Base-by-base conservation (phyloP, 768 basidiomycete species). In the Boletus subcaerulescens region DNA sequence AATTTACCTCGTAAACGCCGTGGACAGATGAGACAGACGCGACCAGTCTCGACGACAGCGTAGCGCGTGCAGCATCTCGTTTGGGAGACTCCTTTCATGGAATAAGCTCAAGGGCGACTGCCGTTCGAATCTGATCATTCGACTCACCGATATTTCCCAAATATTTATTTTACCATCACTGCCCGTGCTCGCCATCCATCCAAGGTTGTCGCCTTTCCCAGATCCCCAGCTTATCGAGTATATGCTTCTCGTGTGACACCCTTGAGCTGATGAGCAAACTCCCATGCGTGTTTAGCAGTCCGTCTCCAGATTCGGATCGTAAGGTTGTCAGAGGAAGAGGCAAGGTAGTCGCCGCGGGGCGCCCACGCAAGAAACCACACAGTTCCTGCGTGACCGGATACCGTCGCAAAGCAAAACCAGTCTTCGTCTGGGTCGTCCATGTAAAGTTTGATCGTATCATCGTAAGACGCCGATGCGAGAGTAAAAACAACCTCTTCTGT, bases 391-490 rank as follows among this genome's bases (percentile, higher is more conserved):
- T 97, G 93, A 10, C 90, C 91, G 0, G 79, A 79, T 4, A 98
- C 78, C 2, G 93, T 95, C 54, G 83, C 70, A 59, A 93, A 89
- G 64, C 87, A 88, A 63, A 82, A 91, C 93, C 97, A 98, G 69
- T 99, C 97, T 57, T 96, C 92, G 26, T 84, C 83, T 0, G 93
- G 93, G 67, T 98, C 95, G 63, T 98, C 94, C 50, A 90, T 73
- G 71, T 95, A 94, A 29, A 99, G 82, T 57, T 91, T 93, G 69
- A 99, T 89, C 3, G 90, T 93, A 62, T 98, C 95, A 66, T 99
- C 97, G 73, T 98, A 99, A 0, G 96, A 98, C 4, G 85, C 91
- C 3, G 96, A 98, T 26, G 96, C 96, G 38, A 55, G 50, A 55
- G 26, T 4, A 15, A 40, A 15, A 10, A 29, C 29, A 29, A 93